phyloP scores from a whole-genome alignment of 805 yeast species.

The Kodamaea neixiangensis region DNA sequence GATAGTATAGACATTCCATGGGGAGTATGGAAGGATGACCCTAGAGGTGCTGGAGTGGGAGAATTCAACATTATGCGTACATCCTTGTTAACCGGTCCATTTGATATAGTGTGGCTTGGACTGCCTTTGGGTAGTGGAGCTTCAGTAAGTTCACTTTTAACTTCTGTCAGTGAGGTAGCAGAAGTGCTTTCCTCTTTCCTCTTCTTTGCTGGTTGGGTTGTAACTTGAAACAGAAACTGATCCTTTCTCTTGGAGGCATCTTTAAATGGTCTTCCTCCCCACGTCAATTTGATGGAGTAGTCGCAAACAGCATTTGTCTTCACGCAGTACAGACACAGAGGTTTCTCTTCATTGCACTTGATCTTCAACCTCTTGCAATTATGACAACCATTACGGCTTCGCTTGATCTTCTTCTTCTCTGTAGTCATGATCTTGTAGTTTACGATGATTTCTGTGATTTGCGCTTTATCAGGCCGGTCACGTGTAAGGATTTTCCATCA shows the following conservation, averaged over 20 bases:
- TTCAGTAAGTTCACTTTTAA: background rate
- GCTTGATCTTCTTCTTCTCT: slow-evolving; percentile 27
- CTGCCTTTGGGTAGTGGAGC: background rate
- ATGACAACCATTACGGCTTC: slow-evolving; percentile 63
- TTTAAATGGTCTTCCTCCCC: slow-evolving; percentile 76
- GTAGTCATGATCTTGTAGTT: background rate
- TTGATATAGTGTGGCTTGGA: background rate
- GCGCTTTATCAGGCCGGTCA: background rate
- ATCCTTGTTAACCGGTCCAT: background rate
- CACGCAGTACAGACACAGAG: slow-evolving; percentile 58
- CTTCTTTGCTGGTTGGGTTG: background rate
- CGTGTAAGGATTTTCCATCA: background rate
- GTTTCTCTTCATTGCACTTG: slow-evolving; percentile 72
- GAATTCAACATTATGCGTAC: background rate
- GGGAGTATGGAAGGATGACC: background rate
- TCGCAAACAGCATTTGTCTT: slow-evolving; percentile 55
- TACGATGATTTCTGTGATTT: background rate
- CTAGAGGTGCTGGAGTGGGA: background rate
- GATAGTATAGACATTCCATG: slow-evolving; percentile 2
- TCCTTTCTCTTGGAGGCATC: slow-evolving; percentile 34
- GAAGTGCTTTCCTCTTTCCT: background rate
- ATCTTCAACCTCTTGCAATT: slow-evolving; percentile 61
- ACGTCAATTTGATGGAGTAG: slow-evolving; percentile 60
- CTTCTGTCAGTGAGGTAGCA: background rate
- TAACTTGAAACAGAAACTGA: background rate